These are phyloP conservation scores for Periconia digitata DNA, from an alignment of 2,329 filamentous ascomycete genomes.

Conservation along the genomic window DNA sequence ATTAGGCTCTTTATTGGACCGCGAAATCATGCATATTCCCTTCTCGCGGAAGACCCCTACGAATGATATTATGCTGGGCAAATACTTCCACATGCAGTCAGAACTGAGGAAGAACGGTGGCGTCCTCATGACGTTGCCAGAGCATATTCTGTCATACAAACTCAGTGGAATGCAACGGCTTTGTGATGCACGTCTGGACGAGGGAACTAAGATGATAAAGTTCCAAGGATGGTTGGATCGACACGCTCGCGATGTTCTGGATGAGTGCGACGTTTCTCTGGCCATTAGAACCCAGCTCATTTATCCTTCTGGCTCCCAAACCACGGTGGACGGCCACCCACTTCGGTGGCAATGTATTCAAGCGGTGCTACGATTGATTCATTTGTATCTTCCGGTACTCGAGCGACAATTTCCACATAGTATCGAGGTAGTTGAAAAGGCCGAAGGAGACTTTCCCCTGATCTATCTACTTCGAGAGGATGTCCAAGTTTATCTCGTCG, in stretches of 20 bases:
- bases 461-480: constrained; percentile 56
- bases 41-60: constrained; percentile 58
- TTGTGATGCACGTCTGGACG: constrained; percentile 47
- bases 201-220: constrained; percentile 53
- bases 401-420: constrained; percentile 44
- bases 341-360: constrained; percentile 44
- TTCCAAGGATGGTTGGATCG: constrained; percentile 55
- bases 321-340: constrained; percentile 43
- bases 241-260: constrained; percentile 61
- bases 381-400: constrained; percentile 36
- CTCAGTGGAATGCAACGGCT: constrained; percentile 62
- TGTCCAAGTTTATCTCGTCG: constrained; percentile 34
- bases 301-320: constrained; percentile 48
- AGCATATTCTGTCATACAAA: constrained; percentile 66
- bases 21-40: constrained; percentile 58
- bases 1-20: constrained; percentile 57
- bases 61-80: constrained; percentile 22
- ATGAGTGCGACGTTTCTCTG: constrained; percentile 59
- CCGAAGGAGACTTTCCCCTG: constrained; percentile 52
- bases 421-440: constrained; percentile 53
- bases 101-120: constrained; percentile 50
- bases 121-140: constrained; percentile 62
- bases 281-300: constrained; percentile 47
- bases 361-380: constrained; percentile 36
- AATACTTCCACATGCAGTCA: constrained; percentile 44